phyloP scores from a whole-genome alignment of 495 filamentous ascomycete species.

The Neurospora hispaniola region DNA sequence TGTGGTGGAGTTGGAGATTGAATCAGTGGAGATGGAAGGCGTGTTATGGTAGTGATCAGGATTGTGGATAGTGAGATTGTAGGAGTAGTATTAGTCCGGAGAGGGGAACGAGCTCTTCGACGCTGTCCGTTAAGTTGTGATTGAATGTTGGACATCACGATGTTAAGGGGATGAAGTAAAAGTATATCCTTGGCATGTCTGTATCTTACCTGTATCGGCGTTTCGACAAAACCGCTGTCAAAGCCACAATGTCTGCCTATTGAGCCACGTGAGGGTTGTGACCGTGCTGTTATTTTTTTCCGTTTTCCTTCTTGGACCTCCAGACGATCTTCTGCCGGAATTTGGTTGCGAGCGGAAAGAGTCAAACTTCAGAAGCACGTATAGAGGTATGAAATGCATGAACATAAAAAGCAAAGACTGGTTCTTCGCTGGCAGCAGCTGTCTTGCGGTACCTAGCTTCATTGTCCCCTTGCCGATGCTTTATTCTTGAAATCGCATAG shows the following conservation, averaged over 20 bases:
- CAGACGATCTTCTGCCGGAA: too few species aligned
- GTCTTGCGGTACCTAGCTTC: too few species aligned
- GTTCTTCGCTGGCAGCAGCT: too few species aligned
- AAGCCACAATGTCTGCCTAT: neutral
- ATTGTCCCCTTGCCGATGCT: too few species aligned
- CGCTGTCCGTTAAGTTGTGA: neutral
- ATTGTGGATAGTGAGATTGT: neutral
- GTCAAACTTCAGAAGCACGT: too few species aligned
- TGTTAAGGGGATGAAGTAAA: neutral
- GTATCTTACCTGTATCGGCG: neutral
- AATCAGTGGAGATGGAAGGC: neutral
- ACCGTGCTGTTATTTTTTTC: neutral
- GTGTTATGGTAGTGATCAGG: neutral
- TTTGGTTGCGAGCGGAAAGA: too few species aligned
- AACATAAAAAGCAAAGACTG: too few species aligned
- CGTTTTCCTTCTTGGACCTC: too few species aligned
- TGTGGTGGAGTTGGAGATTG: neutral
- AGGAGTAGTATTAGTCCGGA: neutral
- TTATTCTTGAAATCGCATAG: too few species aligned
- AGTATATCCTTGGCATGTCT: neutral
- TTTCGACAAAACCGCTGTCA: neutral
- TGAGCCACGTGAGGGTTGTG: neutral
- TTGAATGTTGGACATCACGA: neutral
- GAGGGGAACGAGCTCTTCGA: neutral
- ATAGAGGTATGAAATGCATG: too few species aligned